Conservation (phyloP, 768 basidiomycete genomes). For the Pisolithus microcarpus region DNA sequence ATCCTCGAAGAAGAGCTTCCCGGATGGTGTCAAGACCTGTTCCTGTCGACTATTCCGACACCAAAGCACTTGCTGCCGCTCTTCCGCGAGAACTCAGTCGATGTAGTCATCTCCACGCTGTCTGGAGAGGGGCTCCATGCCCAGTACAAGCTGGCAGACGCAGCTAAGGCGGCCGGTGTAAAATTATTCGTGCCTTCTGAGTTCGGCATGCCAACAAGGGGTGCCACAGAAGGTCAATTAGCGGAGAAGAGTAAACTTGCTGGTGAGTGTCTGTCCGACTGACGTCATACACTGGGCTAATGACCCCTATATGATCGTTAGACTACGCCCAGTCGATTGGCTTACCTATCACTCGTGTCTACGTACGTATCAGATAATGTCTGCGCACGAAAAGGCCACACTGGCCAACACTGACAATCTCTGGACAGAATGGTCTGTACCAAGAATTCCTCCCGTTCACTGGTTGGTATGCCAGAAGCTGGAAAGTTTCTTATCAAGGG, state of each 20-base stretch:
- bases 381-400: not conserved
- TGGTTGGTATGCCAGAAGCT: constrained; percentile 6
- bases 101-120: constrained; percentile 19
- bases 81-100: constrained; percentile 16
- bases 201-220: constrained; percentile 20
- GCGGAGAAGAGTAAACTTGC: constrained; percentile 12
- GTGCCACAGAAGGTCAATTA: constrained; percentile 8
- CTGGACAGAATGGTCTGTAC: constrained; percentile 6
- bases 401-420: not conserved
- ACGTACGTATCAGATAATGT: constrained; percentile 9
- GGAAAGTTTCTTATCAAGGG: constrained; percentile 18
- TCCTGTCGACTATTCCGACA: constrained; percentile 12
- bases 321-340: constrained; percentile 8
- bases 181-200: constrained; percentile 25
- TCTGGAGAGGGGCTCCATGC: constrained; percentile 4
- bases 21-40: constrained; percentile 10
- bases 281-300: not conserved
- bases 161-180: constrained; percentile 20
- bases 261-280: not conserved
- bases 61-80: constrained; percentile 8
- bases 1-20: not conserved
- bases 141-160: constrained; percentile 16
- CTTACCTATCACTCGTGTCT: constrained; percentile 17
- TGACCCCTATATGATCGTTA: constrained; percentile 10
- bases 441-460: constrained; percentile 8